Evolutionary conservation across 805 yeast genomes (phyloP).

Genomic region (Metschnikowia colocasiae): DNA sequence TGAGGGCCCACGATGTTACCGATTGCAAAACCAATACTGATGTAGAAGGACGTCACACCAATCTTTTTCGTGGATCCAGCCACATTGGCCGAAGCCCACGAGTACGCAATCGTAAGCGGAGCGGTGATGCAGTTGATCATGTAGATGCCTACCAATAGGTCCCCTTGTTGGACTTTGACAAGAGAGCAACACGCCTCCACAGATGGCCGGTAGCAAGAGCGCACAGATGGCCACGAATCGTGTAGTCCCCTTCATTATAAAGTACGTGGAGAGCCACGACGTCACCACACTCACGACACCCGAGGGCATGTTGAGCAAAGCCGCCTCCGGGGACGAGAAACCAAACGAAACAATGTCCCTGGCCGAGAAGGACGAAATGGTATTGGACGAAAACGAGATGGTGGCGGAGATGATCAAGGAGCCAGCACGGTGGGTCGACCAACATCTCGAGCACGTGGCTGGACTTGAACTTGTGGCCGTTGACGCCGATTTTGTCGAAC

Average conservation of each 20-base stretch:
- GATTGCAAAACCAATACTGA: slow-evolving; percentile 58
- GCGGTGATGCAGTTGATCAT: slow-evolving; percentile 12
- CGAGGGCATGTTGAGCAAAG: slow-evolving; percentile 23
- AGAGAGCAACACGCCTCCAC: slow-evolving; percentile 21
- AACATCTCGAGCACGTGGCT: slow-evolving; percentile 17
- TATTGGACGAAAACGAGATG: slow-evolving; percentile 21
- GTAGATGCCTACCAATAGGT: slow-evolving; percentile 13
- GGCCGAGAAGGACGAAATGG: slow-evolving; percentile 21
- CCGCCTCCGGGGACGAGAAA: slow-evolving; percentile 19
- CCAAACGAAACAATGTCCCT: slow-evolving; percentile 21
- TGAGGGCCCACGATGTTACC: slow-evolving; percentile 69
- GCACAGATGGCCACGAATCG: slow-evolving; percentile 18
- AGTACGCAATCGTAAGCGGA: slow-evolving; percentile 11
- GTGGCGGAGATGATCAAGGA: slow-evolving; percentile 19
- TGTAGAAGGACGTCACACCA: slow-evolving; percentile 52
- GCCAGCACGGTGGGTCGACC: slow-evolving; percentile 21
- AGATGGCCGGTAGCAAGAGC: slow-evolving; percentile 20
- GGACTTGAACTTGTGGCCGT: slow-evolving; percentile 14
- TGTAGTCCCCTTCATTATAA: slow-evolving; percentile 20
- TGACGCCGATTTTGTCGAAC: slow-evolving; percentile 18
- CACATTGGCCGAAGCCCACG: slow-evolving; percentile 37
- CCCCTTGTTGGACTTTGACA: slow-evolving; percentile 8
- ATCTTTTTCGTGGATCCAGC: slow-evolving; percentile 76
- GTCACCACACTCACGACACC: slow-evolving; percentile 22
- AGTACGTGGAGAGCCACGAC: slow-evolving; percentile 17